phyloP scores from a whole-genome alignment of 2,329 filamentous ascomycete species.

The Clarireedia sp. region DNA sequence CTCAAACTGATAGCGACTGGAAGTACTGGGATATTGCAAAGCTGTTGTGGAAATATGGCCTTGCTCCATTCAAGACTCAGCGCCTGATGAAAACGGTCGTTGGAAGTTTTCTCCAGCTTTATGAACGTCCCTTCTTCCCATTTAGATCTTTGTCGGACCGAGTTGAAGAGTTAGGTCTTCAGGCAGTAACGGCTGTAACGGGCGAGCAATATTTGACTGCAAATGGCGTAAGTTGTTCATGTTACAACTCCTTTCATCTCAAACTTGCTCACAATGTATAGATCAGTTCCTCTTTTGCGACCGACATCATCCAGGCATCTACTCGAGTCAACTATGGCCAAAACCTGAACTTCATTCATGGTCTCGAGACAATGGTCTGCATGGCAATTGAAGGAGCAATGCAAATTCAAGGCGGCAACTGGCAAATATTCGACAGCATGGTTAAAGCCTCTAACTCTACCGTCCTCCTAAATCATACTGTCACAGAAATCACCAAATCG shows the following conservation, averaged over 20 bases:
- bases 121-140: slow-evolving; percentile 74
- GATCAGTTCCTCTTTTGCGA: slow-evolving; percentile 59
- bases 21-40: slow-evolving; percentile 76
- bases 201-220: slow-evolving; percentile 64
- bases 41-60: slow-evolving; percentile 78
- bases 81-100: slow-evolving; percentile 65
- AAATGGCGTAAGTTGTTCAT: slow-evolving; percentile 43
- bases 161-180: slow-evolving; percentile 59
- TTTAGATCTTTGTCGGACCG: slow-evolving; percentile 68
- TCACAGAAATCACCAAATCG: slow-evolving; percentile 50
- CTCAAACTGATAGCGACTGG: slow-evolving; percentile 48
- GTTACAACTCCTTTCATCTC: background rate
- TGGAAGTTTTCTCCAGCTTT: slow-evolving; percentile 68
- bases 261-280: slow-evolving; percentile 25
- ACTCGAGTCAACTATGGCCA: slow-evolving; percentile 94
- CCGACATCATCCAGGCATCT: slow-evolving; percentile 80
- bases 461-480: slow-evolving; percentile 58
- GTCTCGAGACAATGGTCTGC: slow-evolving; percentile 78
- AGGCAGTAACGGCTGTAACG: slow-evolving; percentile 58
- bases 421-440: slow-evolving; percentile 88
- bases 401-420: slow-evolving; percentile 77
- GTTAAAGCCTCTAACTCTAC: slow-evolving; percentile 54
- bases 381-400: slow-evolving; percentile 83
- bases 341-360: slow-evolving; percentile 79
- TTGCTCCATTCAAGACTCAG: slow-evolving; percentile 66